These are phyloP conservation scores for Coemansia javaensis DNA, from an alignment of 192 early-diverging fungal genomes.

Conservation along the genomic window DNA sequence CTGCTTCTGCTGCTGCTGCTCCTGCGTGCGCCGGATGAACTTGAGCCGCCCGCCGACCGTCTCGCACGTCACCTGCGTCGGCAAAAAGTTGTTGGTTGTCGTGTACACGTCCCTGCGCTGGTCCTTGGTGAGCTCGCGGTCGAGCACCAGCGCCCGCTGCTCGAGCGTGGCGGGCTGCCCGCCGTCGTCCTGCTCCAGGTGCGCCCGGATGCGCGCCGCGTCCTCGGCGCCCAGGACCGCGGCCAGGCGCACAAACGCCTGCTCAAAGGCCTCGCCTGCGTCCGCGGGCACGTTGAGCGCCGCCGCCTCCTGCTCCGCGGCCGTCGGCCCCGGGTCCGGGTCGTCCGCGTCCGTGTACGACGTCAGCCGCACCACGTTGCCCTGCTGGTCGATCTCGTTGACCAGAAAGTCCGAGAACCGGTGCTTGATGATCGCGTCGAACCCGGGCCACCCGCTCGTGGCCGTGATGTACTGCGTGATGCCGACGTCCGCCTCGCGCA, in stretches of 20 bases:
- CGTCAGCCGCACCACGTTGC: slow-evolving; percentile 66
- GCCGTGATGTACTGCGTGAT: slow-evolving; percentile 53
- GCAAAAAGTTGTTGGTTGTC: slow-evolving; percentile 51
- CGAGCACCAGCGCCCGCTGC: slow-evolving; percentile 20
- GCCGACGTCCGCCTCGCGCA: slow-evolving; percentile 63
- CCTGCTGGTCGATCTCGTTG: slow-evolving; percentile 76
- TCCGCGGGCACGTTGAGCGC: slow-evolving; percentile 28
- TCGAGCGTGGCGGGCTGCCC: slow-evolving; percentile 10
- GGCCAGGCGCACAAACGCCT: slow-evolving; percentile 20
- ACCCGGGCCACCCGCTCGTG: slow-evolving; percentile 27
- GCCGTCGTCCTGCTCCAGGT: slow-evolving; percentile 15
- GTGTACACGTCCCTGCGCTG: slow-evolving; percentile 35
- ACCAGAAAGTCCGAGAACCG: slow-evolving; percentile 90
- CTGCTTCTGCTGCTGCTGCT: not conserved
- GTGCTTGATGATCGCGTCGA: slow-evolving; percentile 48
- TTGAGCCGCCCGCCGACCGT: slow-evolving; percentile 34
- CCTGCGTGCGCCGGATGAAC: slow-evolving; percentile 20
- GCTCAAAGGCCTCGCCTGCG: slow-evolving; percentile 15
- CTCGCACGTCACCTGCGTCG: slow-evolving; percentile 26
- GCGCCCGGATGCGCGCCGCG: slow-evolving; percentile 15
- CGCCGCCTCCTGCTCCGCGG: slow-evolving; percentile 26
- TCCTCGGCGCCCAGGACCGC: slow-evolving; percentile 23
- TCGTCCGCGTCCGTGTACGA: slow-evolving; percentile 31
- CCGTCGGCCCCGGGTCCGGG: slow-evolving; percentile 20
- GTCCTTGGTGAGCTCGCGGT: slow-evolving; percentile 29